Evolutionary conservation across 2,329 filamentous ascomycete genomes (phyloP).

Genomic region (Tolypocladium pustulatum): DNA sequence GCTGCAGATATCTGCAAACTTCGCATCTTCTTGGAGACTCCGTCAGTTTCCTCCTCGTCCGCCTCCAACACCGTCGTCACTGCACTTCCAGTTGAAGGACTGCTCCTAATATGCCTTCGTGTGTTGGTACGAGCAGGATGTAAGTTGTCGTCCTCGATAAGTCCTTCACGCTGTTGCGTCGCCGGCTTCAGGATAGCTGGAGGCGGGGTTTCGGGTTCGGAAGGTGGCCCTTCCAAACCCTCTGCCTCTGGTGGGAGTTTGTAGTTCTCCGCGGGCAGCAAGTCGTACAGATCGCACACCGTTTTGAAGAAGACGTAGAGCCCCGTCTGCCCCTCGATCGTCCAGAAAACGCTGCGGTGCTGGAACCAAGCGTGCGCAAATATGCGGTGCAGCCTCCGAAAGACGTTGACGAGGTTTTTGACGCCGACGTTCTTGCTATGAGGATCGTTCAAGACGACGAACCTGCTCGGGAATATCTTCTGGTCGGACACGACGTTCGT

Average conservation of each 20-base stretch:
- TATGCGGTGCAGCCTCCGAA: constrained; percentile 86
- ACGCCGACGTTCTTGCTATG: constrained; percentile 55
- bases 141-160: constrained; percentile 37
- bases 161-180: constrained; percentile 15
- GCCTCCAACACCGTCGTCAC: constrained; percentile 77
- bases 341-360: constrained; percentile 90
- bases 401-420: constrained; percentile 88
- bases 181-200: constrained; percentile 26
- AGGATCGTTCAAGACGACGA: constrained; percentile 45
- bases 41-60: constrained; percentile 58
- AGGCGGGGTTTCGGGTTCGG: constrained; percentile 29
- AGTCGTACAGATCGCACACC: constrained; percentile 82
- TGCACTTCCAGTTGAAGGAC: constrained; percentile 65
- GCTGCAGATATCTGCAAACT: constrained; percentile 41
- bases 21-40: constrained; percentile 34
- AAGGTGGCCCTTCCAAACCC: constrained; percentile 50
- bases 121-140: constrained; percentile 57
- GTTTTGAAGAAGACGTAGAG: constrained; percentile 96
- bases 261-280: constrained; percentile 90
- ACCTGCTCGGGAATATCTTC: constrained; percentile 87
- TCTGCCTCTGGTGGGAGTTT: constrained; percentile 91
- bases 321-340: constrained; percentile 80
- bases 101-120: constrained; percentile 70
- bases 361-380: constrained; percentile 99
- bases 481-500: constrained; percentile 88